Percentiles rank a stretch among this genome's conserved stretches.
Evolutionary conservation across 2,329 filamentous ascomycete genomes (phyloP).

Genomic region (Hypoxylon sp.): DNA sequence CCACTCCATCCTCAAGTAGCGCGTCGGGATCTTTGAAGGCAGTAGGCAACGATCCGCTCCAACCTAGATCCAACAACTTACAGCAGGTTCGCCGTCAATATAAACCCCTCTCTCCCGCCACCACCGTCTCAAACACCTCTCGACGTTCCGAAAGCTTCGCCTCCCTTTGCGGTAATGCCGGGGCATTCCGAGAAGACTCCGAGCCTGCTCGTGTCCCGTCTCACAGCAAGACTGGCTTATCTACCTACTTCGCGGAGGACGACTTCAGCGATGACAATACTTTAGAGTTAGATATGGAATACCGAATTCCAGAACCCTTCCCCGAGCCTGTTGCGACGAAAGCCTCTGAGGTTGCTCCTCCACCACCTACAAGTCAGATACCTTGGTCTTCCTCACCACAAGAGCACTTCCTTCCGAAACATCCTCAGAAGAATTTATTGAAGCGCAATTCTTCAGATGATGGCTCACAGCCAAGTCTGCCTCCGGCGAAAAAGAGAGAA

Average conservation of each 20-base stretch:
- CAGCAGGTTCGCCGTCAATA: slow-evolving; percentile 46
- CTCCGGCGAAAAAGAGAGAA: slow-evolving; percentile 71
- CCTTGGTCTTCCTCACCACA: slow-evolving; percentile 81
- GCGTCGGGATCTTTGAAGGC: slow-evolving; percentile 60
- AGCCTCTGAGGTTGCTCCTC: slow-evolving; percentile 40
- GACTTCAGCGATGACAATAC: slow-evolving; percentile 90
- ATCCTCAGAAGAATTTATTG: slow-evolving; percentile 48
- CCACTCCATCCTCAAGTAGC: slow-evolving; percentile 55
- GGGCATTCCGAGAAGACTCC: slow-evolving; percentile 64
- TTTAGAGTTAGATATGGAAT: slow-evolving; percentile 74
- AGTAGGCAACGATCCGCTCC: slow-evolving; percentile 53
- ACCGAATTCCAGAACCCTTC: slow-evolving; percentile 71
- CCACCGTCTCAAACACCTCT: slow-evolving; percentile 26
- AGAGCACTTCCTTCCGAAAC: slow-evolving; percentile 61
- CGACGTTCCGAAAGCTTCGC: slow-evolving; percentile 54
- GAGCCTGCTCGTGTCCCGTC: slow-evolving; percentile 54
- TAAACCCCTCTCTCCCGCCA: slow-evolving; percentile 33
- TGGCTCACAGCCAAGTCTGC: slow-evolving; percentile 49
- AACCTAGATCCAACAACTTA: slow-evolving; percentile 56
- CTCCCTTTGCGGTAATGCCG: slow-evolving; percentile 61
- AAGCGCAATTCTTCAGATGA: slow-evolving; percentile 62
- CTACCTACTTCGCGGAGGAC: slow-evolving; percentile 79
- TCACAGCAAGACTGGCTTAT: slow-evolving; percentile 48
- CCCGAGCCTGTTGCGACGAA: slow-evolving; percentile 54
- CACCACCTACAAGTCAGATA: slow-evolving; percentile 57